Evolutionary conservation across 495 filamentous ascomycete species (phyloP), one percentile per base, ranked within the genome.

Genomic region (Penicillium dipodomyicola): DNA sequence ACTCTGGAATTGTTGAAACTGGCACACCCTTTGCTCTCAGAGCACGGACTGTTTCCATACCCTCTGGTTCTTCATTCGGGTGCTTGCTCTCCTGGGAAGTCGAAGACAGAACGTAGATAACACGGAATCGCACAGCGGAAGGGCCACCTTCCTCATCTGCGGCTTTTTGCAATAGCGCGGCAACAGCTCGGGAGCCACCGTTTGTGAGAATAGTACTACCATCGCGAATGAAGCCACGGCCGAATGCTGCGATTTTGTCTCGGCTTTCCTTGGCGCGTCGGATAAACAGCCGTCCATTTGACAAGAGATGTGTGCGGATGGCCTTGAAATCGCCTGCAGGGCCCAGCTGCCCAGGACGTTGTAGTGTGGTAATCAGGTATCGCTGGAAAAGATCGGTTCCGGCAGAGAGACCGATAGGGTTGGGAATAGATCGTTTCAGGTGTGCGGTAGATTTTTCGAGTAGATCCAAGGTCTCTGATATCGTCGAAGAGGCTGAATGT

Each of bases 331-430:
- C 88, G 1, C 79, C 80, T 5, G 78, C 80, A 6, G 80, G 78
- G 6, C 81, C 81, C 6, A 76, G 60, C 53, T 76, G 70, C 10
- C 75, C 74, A 3, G 82, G 82, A 19, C 81, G 69, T 64, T 86
- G 82, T 62, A 88, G 73, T 39, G 84, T 84, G 41, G 81, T 83
- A 55, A 96, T 87, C 45, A 98, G 83, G 73, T 93, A 98, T 65
- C 91, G 86, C 70, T 94, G 91, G 78, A 97, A 97, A 55, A 97
- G 82, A 70, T 97, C 92, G 62, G 93, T 96, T 62, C 94, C 94
- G 48, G 95, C 94, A 33, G 88, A 90, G 20, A 97, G 81, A 25
- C 92, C 75, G 59, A 97, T 90, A 14, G 92, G 88, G 72, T 98
- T 97, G 3, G 88, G 77, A 41, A 92, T 84, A 14, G 85, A 80